A percentile compares a stretch with the other conserved stretches of the same genome.
phyloP scores from a whole-genome alignment of 768 basidiomycete genomes.

The Termitomyces sp. region DNA sequence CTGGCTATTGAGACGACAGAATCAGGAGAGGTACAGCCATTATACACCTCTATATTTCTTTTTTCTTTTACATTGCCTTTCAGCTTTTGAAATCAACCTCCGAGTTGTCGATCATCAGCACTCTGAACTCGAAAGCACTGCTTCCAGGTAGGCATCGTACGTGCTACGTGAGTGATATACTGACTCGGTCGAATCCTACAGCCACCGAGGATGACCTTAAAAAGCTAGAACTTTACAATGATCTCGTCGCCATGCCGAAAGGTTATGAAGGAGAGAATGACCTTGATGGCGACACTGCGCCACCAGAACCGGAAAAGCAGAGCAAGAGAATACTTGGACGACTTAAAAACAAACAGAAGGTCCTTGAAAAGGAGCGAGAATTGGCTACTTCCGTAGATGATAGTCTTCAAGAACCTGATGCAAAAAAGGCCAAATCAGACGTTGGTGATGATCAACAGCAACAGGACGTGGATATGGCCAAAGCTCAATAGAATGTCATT shows the following conservation, averaged over 20 bases:
- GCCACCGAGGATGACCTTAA: slow-evolving; percentile 48
- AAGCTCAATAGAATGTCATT: background rate
- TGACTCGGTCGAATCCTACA: slow-evolving; percentile 18
- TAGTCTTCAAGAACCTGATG: slow-evolving; percentile 26
- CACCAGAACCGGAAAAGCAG: slow-evolving; percentile 21
- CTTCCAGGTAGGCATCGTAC: slow-evolving; percentile 40
- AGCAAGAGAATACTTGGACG: slow-evolving; percentile 47
- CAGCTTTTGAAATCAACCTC: slow-evolving; percentile 32
- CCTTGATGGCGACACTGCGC: slow-evolving; percentile 27
- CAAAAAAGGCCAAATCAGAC: slow-evolving; percentile 34
- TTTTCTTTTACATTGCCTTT: background rate
- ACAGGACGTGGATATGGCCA: slow-evolving; percentile 19
- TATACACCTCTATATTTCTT: background rate
- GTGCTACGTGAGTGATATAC: background rate
- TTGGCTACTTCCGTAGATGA: slow-evolving; percentile 12
- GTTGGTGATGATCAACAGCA: slow-evolving; percentile 13
- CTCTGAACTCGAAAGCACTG: slow-evolving; percentile 43
- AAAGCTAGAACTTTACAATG: slow-evolving; percentile 55
- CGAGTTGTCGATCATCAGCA: slow-evolving; percentile 28
- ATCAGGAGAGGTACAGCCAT: slow-evolving; percentile 34
- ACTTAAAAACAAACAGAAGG: slow-evolving; percentile 47
- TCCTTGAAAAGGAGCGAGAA: slow-evolving; percentile 29
- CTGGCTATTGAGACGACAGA: slow-evolving; percentile 25
- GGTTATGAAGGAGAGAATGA: slow-evolving; percentile 43
- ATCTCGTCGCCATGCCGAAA: slow-evolving; percentile 44